These are phyloP conservation scores for Dovyalis caffra DNA, from an alignment of 345 rosid species.

Conservation along the genomic window DNA sequence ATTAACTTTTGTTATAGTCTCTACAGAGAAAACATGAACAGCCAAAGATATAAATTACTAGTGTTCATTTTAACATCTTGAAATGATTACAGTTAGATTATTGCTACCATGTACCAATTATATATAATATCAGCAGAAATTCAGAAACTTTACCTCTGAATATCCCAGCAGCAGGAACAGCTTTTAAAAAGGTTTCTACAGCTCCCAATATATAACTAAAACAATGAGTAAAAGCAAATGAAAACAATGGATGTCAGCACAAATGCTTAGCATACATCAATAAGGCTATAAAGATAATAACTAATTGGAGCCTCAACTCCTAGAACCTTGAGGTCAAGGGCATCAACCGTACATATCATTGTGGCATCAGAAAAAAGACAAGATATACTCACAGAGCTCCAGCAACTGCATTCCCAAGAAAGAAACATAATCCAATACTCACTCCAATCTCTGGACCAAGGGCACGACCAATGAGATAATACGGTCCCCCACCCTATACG, in stretches of 20 bases:
- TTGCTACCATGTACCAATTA: not conserved
- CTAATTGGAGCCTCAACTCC: slow-evolving; percentile 1
- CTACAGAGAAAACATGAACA: slow-evolving; percentile 43
- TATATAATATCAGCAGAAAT: slow-evolving; percentile 4
- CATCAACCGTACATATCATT: slow-evolving; percentile 11
- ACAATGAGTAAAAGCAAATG: slow-evolving; percentile 18
- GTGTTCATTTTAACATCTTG: not conserved
- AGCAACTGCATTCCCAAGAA: slow-evolving; percentile 99
- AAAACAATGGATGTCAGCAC: slow-evolving; percentile 2
- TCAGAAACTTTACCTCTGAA: slow-evolving; percentile 60
- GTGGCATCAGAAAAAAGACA: slow-evolving; percentile 1
- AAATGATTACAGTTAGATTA: not conserved
- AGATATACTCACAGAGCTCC: slow-evolving; percentile 90
- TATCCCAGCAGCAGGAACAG: slow-evolving; percentile 95
- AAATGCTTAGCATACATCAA: not conserved
- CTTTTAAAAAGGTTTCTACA: slow-evolving; percentile 95
- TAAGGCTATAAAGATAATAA: slow-evolving; percentile 13
- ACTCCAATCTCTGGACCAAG: slow-evolving; percentile 99
- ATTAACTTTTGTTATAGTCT: slow-evolving; percentile 68
- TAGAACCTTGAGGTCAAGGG: not conserved
- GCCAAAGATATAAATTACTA: slow-evolving; percentile 17
- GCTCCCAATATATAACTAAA: slow-evolving; percentile 97
- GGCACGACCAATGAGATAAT: slow-evolving; percentile 99
- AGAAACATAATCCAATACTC: slow-evolving; percentile 98
- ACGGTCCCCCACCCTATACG: slow-evolving; percentile 94